Evolutionary conservation across 805 yeast genomes (phyloP).

Genomic region (Metschnikowia picachoensis): DNA sequence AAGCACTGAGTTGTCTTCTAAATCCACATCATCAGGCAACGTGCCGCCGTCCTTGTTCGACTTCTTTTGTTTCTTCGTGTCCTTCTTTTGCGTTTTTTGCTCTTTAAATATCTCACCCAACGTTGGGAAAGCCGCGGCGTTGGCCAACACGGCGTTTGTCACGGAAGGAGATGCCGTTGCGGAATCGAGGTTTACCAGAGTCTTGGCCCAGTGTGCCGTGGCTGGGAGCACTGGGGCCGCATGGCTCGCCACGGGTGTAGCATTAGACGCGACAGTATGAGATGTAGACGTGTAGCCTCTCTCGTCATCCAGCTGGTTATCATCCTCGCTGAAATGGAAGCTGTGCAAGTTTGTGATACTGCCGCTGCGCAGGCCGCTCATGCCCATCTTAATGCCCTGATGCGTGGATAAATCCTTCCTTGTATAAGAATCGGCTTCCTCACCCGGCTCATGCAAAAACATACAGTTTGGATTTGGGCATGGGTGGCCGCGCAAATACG

Average conservation of each 20-base stretch:
- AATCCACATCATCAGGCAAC: constrained; percentile 46
- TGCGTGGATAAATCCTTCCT: constrained; percentile 83
- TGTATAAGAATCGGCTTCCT: constrained; percentile 95
- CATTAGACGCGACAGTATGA: constrained; percentile 2
- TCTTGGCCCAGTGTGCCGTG: constrained; percentile 36
- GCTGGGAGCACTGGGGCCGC: constrained; percentile 55
- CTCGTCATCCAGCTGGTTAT: constrained; percentile 11
- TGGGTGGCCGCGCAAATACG: constrained; percentile 88
- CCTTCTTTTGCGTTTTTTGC: constrained; percentile 30
- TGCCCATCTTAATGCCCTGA: constrained; percentile 57
- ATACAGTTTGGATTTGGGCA: constrained; percentile 99
- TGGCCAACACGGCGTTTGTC: constrained; percentile 36
- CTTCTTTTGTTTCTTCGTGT: constrained; percentile 30
- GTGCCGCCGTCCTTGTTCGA: constrained; percentile 30
- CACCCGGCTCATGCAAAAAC: constrained; percentile 99
- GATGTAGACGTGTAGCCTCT: constrained; percentile 4
- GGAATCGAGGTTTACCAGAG: constrained; percentile 18
- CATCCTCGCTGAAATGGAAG: constrained; percentile 13
- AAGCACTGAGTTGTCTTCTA: constrained; percentile 44
- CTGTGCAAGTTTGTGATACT: constrained; percentile 13
- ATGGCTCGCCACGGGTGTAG: constrained; percentile 9
- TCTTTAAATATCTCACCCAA: constrained; percentile 45
- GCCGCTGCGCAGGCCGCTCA: constrained; percentile 30
- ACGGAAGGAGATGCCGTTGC: constrained; percentile 38
- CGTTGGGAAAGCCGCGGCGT: constrained; percentile 57